Percentiles rank a stretch among this genome's conserved stretches.
These are phyloP conservation scores for Galerina sulciceps DNA, from an alignment of 768 basidiomycete genomes.

Conservation along the genomic window DNA sequence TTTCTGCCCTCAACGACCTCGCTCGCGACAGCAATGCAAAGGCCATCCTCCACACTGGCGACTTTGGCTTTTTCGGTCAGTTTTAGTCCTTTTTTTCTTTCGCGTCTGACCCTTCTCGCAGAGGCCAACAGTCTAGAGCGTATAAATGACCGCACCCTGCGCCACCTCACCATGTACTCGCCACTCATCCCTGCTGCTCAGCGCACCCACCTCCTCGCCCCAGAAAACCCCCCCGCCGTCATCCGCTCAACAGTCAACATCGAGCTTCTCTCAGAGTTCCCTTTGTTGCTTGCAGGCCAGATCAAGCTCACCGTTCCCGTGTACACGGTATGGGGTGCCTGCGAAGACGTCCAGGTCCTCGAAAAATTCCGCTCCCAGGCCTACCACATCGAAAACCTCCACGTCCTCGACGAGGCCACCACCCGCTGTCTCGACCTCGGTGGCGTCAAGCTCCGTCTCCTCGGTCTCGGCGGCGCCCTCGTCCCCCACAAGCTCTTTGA, in stretches of 20 bases:
- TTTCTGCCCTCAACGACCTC: constrained; percentile 88
- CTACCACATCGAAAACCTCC: constrained; percentile 87
- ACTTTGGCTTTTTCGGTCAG: constrained; percentile 97
- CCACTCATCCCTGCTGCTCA: constrained; percentile 88
- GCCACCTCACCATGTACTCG: constrained; percentile 96
- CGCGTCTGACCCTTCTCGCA: constrained; percentile 29
- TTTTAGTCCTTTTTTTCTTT: constrained; percentile 10
- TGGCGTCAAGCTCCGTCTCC: constrained; percentile 89
- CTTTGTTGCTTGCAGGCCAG: constrained; percentile 85
- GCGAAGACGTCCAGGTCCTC: constrained; percentile 91
- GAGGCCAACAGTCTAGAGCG: constrained; percentile 81
- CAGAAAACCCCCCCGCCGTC: constrained; percentile 66
- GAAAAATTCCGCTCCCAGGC: constrained; percentile 89
- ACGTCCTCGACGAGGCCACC: constrained; percentile 94
- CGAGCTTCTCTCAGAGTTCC: constrained; percentile 91
- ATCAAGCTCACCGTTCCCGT: constrained; percentile 93
- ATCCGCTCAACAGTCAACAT: constrained; percentile 80
- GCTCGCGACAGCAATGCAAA: constrained; percentile 87
- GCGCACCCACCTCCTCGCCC: constrained; percentile 74
- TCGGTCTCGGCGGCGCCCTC: constrained; percentile 96
- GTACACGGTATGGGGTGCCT: constrained; percentile 96
- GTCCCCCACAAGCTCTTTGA: constrained; percentile 95
- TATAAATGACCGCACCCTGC: constrained; percentile 94
- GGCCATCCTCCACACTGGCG: constrained; percentile 96
- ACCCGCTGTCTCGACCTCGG: constrained; percentile 90